A percentile compares a stretch with the other conserved stretches of the same genome.
Evolutionary conservation across 805 yeast genomes (phyloP).

Genomic region (Candida xiaguanensis): DNA sequence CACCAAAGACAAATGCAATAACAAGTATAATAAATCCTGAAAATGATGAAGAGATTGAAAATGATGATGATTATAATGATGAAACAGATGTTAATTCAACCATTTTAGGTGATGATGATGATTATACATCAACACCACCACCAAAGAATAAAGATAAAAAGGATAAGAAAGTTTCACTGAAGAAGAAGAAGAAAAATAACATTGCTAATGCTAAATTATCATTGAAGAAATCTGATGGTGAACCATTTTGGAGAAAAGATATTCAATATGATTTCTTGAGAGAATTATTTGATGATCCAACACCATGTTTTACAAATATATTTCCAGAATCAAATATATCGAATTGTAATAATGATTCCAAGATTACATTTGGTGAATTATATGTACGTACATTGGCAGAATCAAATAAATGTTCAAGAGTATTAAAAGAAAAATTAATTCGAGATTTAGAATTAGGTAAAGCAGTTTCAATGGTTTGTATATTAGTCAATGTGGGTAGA

Average conservation of each 20-base stretch:
- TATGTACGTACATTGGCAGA: conserved; percentile 80
- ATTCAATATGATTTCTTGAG: conserved; percentile 78
- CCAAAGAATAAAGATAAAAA: neutral
- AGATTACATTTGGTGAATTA: conserved; percentile 75
- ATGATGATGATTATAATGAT: conserved; percentile 13
- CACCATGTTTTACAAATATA: conserved; percentile 65
- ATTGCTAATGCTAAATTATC: conserved; percentile 16
- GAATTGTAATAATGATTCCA: conserved; percentile 35
- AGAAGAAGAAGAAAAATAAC: conserved; percentile 21
- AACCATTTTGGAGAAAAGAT: conserved; percentile 84
- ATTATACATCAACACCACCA: conserved; percentile 8
- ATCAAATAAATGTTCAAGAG: conserved; percentile 77
- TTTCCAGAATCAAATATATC: conserved; percentile 42
- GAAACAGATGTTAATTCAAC: conserved; percentile 13
- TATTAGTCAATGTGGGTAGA: conserved; percentile 87
- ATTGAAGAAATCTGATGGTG: conserved; percentile 86
- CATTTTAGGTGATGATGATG: conserved; percentile 12
- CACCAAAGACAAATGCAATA: conserved; percentile 2
- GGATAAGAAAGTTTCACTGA: neutral
- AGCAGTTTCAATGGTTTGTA: conserved; percentile 75
- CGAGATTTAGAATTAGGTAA: conserved; percentile 59
- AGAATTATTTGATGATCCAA: conserved; percentile 58
- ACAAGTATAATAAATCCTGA: conserved; percentile 6
- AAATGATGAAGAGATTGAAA: conserved; percentile 9
- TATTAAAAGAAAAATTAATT: conserved; percentile 72